A percentile compares a stretch with the other conserved stretches of the same genome.
phyloP scores from a whole-genome alignment of 2,329 filamentous ascomycete species.

The Phaeoacremonium minimum region DNA sequence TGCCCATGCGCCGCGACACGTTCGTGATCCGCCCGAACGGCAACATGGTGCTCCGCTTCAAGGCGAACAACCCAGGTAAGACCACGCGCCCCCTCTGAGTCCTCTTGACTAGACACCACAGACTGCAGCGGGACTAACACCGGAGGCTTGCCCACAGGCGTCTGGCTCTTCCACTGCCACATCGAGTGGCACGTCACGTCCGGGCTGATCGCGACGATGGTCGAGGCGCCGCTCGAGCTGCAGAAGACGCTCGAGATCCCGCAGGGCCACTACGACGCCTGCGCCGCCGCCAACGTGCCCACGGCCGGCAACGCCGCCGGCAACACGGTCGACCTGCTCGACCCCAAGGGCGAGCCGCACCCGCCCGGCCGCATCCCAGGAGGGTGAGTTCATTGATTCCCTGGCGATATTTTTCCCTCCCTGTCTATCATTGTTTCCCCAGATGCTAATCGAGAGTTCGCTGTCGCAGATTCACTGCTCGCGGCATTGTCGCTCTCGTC shows the following conservation, averaged over 20 bases:
- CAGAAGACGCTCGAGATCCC: conserved; percentile 46
- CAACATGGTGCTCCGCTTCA: conserved; percentile 65
- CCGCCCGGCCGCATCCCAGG: conserved; percentile 46
- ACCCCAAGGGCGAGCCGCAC: conserved; percentile 30
- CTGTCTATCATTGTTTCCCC: too few species aligned
- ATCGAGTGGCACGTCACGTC: conserved; percentile 51
- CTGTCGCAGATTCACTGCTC: conserved; percentile 56
- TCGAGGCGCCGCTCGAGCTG: conserved; percentile 35
- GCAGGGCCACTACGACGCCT: conserved; percentile 33
- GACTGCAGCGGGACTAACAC: too few species aligned
- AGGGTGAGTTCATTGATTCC: conserved; percentile 35
- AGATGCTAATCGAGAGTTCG: too few species aligned
- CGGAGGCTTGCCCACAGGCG: conserved; percentile 35
- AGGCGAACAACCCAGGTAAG: conserved; percentile 59
- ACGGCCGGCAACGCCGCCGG: conserved; percentile 69
- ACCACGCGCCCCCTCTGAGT: neutral
- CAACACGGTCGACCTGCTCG: conserved; percentile 59
- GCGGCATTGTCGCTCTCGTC: conserved; percentile 69
- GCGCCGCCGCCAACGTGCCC: conserved; percentile 41
- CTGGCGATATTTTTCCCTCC: neutral
- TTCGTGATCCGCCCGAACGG: conserved; percentile 61
- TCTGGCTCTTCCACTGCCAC: conserved; percentile 50
- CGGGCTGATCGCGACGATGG: conserved; percentile 37
- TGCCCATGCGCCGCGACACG: conserved; percentile 66
- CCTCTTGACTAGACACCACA: too few species aligned